Conservation (phyloP, 306 rosid genomes). For the Luffa acutangula region DNA sequence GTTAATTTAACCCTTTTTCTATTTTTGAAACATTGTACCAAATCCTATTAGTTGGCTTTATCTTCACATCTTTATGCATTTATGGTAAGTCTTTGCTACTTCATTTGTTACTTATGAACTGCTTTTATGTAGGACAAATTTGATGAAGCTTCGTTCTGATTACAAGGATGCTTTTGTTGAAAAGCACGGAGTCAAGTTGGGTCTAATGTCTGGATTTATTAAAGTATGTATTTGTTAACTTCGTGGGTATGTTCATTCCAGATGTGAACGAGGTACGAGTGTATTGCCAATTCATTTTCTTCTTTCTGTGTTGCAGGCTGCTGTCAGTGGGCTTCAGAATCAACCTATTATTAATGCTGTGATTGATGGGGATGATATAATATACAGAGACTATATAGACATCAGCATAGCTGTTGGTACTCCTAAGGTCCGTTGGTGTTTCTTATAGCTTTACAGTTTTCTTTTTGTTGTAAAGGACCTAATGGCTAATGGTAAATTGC, state of each 20-base stretch:
- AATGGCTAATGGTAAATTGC: neutral
- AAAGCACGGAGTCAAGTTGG: conserved; percentile 77
- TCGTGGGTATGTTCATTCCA: neutral
- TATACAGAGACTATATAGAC: conserved; percentile 69
- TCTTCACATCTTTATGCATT: neutral
- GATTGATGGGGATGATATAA: conserved; percentile 80
- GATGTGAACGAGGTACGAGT: neutral
- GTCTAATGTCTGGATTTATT: conserved; percentile 80
- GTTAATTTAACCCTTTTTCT: too few relatives aligned
- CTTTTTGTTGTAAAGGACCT: neutral
- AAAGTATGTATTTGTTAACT: conserved; percentile 30
- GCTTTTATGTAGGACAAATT: conserved; percentile 50
- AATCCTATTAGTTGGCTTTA: neutral
- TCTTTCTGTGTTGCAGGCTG: conserved; percentile 42
- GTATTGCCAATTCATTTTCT: conserved; percentile 1
- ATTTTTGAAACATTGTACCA: neutral
- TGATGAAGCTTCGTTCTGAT: conserved; percentile 89
- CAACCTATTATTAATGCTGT: conserved; percentile 80
- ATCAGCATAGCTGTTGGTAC: conserved; percentile 84
- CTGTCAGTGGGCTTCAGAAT: conserved; percentile 67
- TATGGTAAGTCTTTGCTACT: conserved; percentile 6
- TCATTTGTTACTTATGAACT: neutral
- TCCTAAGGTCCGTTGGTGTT: conserved; percentile 37
- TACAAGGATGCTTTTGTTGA: conserved; percentile 81
- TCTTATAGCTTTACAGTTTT: neutral